Evolutionary conservation across 2,329 filamentous ascomycete species (phyloP).

Genomic region (Tricladium varicosporioides): DNA sequence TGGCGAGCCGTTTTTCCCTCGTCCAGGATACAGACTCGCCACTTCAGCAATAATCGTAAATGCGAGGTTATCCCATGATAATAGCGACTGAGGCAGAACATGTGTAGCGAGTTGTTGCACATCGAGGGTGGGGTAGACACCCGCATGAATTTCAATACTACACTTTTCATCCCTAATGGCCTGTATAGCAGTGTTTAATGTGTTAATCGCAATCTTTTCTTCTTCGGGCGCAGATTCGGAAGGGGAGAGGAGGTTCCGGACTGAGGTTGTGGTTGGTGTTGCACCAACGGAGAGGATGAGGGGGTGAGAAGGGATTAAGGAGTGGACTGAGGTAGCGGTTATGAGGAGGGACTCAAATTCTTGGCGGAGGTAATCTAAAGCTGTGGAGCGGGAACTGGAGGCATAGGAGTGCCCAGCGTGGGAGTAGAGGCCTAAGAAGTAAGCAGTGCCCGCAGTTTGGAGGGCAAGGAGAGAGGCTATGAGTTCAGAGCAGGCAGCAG

Average conservation of each 20-base stretch:
- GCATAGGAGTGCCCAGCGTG: slow-evolving; percentile 73
- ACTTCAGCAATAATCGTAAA: slow-evolving; percentile 72
- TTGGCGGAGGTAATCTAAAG: slow-evolving; percentile 54
- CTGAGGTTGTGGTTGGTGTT: slow-evolving; percentile 68
- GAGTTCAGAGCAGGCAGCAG: slow-evolving; percentile 44
- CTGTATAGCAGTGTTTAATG: slow-evolving; percentile 41
- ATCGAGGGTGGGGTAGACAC: slow-evolving; percentile 74
- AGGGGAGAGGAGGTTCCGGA: slow-evolving; percentile 53
- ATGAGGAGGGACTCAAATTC: slow-evolving; percentile 57
- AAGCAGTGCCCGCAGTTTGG: slow-evolving; percentile 37
- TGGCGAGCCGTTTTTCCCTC: slow-evolving; percentile 45
- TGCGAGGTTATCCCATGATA: slow-evolving; percentile 52
- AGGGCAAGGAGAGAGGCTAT: slow-evolving; percentile 45
- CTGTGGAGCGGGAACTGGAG: slow-evolving; percentile 51
- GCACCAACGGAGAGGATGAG: slow-evolving; percentile 69
- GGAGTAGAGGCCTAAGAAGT: slow-evolving; percentile 66
- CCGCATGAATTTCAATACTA: slow-evolving; percentile 69
- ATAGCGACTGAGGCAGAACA: slow-evolving; percentile 44
- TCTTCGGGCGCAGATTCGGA: slow-evolving; percentile 24
- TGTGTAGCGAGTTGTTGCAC: slow-evolving; percentile 76
- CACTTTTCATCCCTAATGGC: slow-evolving; percentile 40
- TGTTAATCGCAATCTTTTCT: slow-evolving; percentile 33
- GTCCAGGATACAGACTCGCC: slow-evolving; percentile 62
- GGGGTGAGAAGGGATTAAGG: slow-evolving; percentile 14
- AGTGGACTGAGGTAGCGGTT: slow-evolving; percentile 41